Evolutionary conservation across 192 early-diverging fungal species (phyloP).

Genomic region (Podila minutissima): DNA sequence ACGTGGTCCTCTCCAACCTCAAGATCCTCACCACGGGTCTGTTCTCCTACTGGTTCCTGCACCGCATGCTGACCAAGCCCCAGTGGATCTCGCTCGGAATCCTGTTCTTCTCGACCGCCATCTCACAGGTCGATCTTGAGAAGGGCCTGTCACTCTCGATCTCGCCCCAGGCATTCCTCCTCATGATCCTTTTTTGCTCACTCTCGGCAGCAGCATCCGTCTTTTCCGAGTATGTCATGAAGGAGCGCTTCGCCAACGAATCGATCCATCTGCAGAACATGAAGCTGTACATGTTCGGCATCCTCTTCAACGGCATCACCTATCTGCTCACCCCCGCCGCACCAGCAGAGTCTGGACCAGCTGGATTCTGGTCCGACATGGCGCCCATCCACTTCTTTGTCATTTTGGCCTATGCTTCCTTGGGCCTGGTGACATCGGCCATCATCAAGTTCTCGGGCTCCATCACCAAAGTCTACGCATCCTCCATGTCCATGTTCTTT

Average conservation of each 20-base stretch:
- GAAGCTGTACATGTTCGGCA: constrained; percentile 54
- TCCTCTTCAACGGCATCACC: constrained; percentile 48
- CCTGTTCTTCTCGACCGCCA: constrained; percentile 42
- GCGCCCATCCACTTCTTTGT: constrained; percentile 43
- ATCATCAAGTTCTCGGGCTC: constrained; percentile 55
- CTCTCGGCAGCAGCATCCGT: constrained; percentile 49
- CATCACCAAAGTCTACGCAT: constrained; percentile 53
- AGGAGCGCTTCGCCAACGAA: constrained; percentile 43
- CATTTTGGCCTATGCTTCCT: constrained; percentile 30
- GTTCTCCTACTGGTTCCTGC: constrained; percentile 45
- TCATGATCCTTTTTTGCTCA: constrained; percentile 48
- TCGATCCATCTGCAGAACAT: constrained; percentile 54
- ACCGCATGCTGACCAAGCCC: constrained; percentile 20
- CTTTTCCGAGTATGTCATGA: constrained; percentile 56
- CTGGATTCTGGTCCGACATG: constrained; percentile 40
- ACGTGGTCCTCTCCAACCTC: constrained; percentile 48
- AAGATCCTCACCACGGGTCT: constrained; percentile 54
- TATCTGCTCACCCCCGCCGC: constrained; percentile 21
- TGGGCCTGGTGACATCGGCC: constrained; percentile 50
- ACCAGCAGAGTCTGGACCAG: not conserved
- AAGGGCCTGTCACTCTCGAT: constrained; percentile 24
- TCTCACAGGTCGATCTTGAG: constrained; percentile 47
- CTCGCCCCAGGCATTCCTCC: constrained; percentile 37
- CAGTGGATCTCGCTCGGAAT: constrained; percentile 48
- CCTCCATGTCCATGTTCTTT: constrained; percentile 55